These are phyloP conservation scores for Raphanus raphanistrum DNA, from an alignment of 345 rosid species.

Conservation along the genomic window DNA sequence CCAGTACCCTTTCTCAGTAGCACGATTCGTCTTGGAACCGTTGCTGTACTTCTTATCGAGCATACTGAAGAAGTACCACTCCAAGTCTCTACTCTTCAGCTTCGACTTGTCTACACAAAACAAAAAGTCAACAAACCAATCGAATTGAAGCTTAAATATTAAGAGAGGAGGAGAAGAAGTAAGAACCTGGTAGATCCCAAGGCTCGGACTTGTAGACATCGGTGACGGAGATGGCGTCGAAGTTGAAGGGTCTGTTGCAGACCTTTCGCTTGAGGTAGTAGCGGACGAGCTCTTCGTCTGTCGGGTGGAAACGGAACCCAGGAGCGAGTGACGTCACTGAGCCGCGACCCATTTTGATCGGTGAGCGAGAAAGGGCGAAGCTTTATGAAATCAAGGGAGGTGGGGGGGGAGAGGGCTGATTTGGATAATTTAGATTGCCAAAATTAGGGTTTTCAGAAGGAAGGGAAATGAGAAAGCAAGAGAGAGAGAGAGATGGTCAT, in stretches of 20 bases:
- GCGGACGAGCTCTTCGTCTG: conserved; percentile 87
- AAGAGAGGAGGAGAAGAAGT: background rate
- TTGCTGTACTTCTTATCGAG: conserved; percentile 85
- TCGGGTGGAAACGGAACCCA: conserved; percentile 94
- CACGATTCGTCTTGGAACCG: conserved; percentile 89
- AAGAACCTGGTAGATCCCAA: conserved; percentile 96
- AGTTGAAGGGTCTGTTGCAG: conserved; percentile 64
- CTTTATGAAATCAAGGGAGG: background rate
- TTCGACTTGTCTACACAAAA: conserved; percentile 59
- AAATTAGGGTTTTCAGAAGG: conserved; percentile 34
- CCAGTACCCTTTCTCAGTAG: conserved; percentile 97
- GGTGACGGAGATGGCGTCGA: conserved; percentile 74
- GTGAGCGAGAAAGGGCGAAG: conserved; percentile 5
- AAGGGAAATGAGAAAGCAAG: background rate
- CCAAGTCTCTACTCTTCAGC: conserved; percentile 85
- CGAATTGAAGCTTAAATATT: background rate
- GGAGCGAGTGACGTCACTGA: conserved; percentile 71
- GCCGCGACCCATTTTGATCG: conserved; percentile 58
- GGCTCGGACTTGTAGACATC: conserved; percentile 90
- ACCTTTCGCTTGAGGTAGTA: conserved; percentile 85
- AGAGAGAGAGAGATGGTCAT: background rate
- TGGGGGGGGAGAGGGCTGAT: no score
- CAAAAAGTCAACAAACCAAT: background rate
- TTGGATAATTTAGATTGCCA: conserved; percentile 8
- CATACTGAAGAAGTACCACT: conserved; percentile 90